These are phyloP conservation scores for Pseudogymnoascus sp. DNA, from an alignment of 2,329 filamentous ascomycete genomes.

Conservation along the genomic window DNA sequence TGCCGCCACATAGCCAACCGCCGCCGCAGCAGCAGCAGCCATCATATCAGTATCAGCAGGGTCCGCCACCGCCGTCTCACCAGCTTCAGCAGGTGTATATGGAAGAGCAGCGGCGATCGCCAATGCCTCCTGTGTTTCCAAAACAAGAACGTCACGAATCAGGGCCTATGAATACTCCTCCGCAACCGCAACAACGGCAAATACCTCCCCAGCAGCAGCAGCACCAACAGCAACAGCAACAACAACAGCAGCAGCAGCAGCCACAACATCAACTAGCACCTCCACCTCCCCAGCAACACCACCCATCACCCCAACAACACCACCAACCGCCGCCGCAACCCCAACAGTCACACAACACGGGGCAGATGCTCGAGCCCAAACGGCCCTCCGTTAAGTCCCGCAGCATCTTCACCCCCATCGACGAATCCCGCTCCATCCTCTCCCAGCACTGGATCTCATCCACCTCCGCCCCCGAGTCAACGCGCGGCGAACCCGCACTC, in stretches of 20 bases:
- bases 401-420: constrained; percentile 96
- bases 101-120: constrained; percentile 66
- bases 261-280: constrained; percentile 23
- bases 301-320: constrained; percentile 23
- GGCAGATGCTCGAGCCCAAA: constrained; percentile 40
- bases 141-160: constrained; percentile 46
- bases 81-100: constrained; percentile 59
- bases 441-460: constrained; percentile 72
- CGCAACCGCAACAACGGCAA: constrained; percentile 41
- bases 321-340: constrained; percentile 32
- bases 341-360: constrained; percentile 44
- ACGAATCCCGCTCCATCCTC: constrained; percentile 80
- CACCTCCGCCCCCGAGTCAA: constrained; percentile 34
- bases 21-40: constrained; percentile 26
- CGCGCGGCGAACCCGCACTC: constrained; percentile 27
- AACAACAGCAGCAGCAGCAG: constrained; percentile 41
- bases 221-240: constrained; percentile 39
- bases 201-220: constrained; percentile 51
- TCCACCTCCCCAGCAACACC: constrained; percentile 14
- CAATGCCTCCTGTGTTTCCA: constrained; percentile 61
- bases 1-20: constrained; percentile 33
- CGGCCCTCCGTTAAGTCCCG: constrained; percentile 44
- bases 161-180: constrained; percentile 43
- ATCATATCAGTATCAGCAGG: constrained; percentile 30
- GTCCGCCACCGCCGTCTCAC: constrained; percentile 33